Percentiles rank a stretch among this genome's conserved stretches.
Conservation (phyloP, 225 moss, liverwort and hornwort species). For the Pseudoscleropodium purum region DNA sequence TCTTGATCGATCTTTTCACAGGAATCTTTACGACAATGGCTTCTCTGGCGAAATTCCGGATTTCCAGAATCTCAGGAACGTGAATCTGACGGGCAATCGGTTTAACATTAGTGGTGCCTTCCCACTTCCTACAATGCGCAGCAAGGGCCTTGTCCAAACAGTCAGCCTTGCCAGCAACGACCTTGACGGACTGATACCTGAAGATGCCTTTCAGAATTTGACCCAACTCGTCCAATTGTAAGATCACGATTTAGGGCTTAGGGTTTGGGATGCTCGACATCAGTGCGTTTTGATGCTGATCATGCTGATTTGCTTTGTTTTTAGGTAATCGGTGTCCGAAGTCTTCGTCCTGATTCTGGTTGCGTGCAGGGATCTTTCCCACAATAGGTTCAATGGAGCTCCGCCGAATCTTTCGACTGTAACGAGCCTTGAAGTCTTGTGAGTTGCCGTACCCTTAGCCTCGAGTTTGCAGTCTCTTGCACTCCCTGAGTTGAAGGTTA, state of each 20-base stretch:
- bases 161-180: background rate
- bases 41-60: background rate
- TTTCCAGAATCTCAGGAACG: background rate
- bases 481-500: background rate
- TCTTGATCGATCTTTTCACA: background rate
- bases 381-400: background rate
- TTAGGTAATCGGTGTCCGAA: background rate
- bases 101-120: background rate
- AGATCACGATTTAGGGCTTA: background rate
- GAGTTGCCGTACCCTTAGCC: background rate
- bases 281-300: background rate
- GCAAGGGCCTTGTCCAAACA: background rate
- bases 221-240: background rate
- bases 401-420: background rate
- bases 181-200: background rate
- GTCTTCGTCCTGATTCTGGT: background rate
- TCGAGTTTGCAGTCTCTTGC: background rate
- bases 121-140: background rate
- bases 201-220: background rate
- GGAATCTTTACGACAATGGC: slow-evolving; percentile 1
- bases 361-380: background rate
- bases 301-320: background rate
- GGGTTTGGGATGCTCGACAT: background rate
- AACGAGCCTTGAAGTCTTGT: background rate
- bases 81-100: background rate